Percentiles rank a stretch among this genome's conserved stretches.
These are phyloP conservation scores for Heimioporus sp. DNA, from an alignment of 768 basidiomycete genomes.

Conservation along the genomic window DNA sequence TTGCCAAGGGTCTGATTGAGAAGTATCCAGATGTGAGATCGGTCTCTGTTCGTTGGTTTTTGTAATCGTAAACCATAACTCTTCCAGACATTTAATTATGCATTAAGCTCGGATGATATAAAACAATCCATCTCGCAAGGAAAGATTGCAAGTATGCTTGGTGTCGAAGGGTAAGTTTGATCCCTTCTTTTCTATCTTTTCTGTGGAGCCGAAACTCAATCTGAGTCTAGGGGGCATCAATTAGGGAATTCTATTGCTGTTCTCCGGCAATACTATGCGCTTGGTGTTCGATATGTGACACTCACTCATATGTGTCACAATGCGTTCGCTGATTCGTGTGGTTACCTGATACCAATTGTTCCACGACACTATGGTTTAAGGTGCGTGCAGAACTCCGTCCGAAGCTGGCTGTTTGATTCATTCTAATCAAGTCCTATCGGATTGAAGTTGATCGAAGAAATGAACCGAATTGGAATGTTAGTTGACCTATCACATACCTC, in stretches of 20 bases:
- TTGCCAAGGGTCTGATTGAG: conserved; percentile 74
- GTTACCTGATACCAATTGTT: conserved; percentile 48
- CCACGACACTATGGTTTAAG: conserved; percentile 70
- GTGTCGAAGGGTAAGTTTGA: conserved; percentile 79
- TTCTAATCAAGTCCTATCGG: conserved; percentile 58
- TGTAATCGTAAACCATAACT: not conserved
- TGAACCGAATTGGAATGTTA: conserved; percentile 92
- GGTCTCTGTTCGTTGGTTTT: not conserved
- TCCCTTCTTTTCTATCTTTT: not conserved
- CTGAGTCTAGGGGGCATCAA: conserved; percentile 66
- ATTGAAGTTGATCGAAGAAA: conserved; percentile 71
- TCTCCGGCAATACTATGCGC: conserved; percentile 73
- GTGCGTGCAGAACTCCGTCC: conserved; percentile 27
- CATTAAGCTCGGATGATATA: conserved; percentile 53
- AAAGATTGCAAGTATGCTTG: conserved; percentile 85
- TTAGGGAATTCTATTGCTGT: conserved; percentile 88
- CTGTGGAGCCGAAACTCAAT: not conserved
- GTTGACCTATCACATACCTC: conserved; percentile 95
- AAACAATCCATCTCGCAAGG: conserved; percentile 57
- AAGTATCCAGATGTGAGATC: conserved; percentile 68
- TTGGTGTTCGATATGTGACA: conserved; percentile 94
- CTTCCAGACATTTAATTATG: conserved; percentile 61
- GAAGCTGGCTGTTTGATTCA: not conserved
- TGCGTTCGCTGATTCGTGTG: conserved; percentile 82
- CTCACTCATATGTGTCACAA: conserved; percentile 92